Base-by-base conservation (phyloP, 805 yeast species). In the Wickerhamomyces silvicola region DNA sequence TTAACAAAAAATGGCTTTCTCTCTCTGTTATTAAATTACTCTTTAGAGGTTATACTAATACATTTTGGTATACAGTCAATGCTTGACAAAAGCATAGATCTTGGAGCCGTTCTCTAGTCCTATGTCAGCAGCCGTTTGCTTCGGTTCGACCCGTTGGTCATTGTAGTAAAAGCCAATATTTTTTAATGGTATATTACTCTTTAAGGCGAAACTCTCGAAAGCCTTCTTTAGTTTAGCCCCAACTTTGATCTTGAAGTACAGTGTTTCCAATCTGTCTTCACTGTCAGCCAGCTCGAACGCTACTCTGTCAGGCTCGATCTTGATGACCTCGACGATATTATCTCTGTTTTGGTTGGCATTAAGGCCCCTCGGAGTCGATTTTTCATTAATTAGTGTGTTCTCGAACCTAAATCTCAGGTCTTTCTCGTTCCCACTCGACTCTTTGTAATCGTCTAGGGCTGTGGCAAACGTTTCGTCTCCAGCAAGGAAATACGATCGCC, bases 221-320 rank as follows among this genome's bases (percentile, higher is more conserved):
- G 29, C 8, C 20, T 31, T 37, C 15, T 37, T 37, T 10, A 34
- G 12, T 11, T 28, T 31, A 3, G 31, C 27, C 7, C 18, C 17
- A 8, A n/a, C 17, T 18, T 28, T 30, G 3, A 19, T 28, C 19
- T 26, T 21, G 30, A 30, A 28, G 17, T 19, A 57, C 35, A 11
- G 54, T 39, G 22, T 52, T 41, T 6, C 44, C 37, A 10, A 18
- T 7, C 43, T 43, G 2, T 54, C 55, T 28, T 53, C 54, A 13
- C 37, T 31, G 13, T 45, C 50, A 38, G 59, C 56, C n/a, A 43
- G 43, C 13, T 36, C 36, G 16, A 64, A 41, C 10, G 61, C 63
- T 7, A 38, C 29, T 32, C 56, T 62, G 3, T 68, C 68, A 5
- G 48, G 39, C 11, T 41, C 49, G 12, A 62, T 38, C 30, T 59